Conservation (phyloP, 1,284 basidiomycete species). For the Cystobasidium sp. region DNA sequence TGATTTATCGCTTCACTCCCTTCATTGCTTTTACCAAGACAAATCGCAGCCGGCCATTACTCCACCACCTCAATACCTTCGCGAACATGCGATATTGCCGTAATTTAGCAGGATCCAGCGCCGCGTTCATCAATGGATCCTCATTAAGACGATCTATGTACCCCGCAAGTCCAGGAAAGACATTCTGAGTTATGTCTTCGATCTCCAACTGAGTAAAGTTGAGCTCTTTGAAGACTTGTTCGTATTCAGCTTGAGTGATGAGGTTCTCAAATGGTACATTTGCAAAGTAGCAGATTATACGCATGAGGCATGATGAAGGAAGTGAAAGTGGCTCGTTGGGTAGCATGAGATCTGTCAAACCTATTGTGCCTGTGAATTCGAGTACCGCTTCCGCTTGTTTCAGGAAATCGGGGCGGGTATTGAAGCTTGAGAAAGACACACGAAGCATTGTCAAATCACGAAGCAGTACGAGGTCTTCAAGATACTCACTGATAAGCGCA, state of each 20-base stretch:
- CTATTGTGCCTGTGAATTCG: constrained; percentile 34
- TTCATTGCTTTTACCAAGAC: constrained; percentile 40
- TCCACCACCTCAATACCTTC: constrained; percentile 36
- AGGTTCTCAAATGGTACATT: constrained; percentile 66
- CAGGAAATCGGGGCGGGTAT: constrained; percentile 28
- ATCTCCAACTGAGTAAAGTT: constrained; percentile 66
- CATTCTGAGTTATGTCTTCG: constrained; percentile 67
- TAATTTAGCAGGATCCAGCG: constrained; percentile 27
- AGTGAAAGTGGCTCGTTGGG: constrained; percentile 36
- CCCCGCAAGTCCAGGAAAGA: constrained; percentile 65
- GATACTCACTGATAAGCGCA: constrained; percentile 39
- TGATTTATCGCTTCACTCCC: constrained; percentile 15
- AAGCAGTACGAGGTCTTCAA: not conserved
- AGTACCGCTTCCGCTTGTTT: constrained; percentile 22
- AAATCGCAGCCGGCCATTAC: constrained; percentile 15
- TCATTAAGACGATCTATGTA: constrained; percentile 22
- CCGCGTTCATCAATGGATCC: constrained; percentile 10
- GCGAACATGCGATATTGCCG: constrained; percentile 33
- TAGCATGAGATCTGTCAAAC: constrained; percentile 34
- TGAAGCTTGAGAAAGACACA: constrained; percentile 12
- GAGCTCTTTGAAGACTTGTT: constrained; percentile 60
- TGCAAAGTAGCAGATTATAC: constrained; percentile 54
- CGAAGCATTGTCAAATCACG: not conserved
- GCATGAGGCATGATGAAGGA: constrained; percentile 41
- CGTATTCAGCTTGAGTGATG: constrained; percentile 62